These are phyloP conservation scores for Diplodia intermedia DNA, from an alignment of 2,329 filamentous ascomycete species.

Conservation along the genomic window DNA sequence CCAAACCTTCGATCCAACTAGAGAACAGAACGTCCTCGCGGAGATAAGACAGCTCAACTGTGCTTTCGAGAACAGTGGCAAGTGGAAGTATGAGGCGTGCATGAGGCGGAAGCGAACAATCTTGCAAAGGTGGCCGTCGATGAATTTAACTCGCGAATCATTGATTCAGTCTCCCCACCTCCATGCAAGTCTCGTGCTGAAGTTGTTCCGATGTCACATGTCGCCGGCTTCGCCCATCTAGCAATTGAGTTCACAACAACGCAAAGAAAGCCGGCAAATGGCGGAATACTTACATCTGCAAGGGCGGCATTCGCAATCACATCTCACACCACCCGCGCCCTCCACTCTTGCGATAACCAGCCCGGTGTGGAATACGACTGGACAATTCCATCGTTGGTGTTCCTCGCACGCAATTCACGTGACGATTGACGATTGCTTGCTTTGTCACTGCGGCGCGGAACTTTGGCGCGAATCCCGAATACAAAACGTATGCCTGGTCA, in stretches of 20 bases:
- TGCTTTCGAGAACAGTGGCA: neutral
- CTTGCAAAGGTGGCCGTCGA: neutral
- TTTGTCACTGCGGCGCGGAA: constrained; percentile 34
- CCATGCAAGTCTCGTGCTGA: neutral
- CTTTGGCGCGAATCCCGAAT: constrained; percentile 1
- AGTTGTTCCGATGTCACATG: neutral
- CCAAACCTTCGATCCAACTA: too few relatives aligned
- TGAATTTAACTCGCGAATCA: neutral
- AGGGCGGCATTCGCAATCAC: neutral
- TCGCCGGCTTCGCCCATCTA: neutral
- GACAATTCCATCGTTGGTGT: neutral
- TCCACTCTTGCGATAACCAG: constrained; percentile 20
- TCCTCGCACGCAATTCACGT: constrained; percentile 35
- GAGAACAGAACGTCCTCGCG: too few relatives aligned
- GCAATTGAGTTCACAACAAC: neutral
- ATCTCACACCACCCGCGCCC: constrained; percentile 8
- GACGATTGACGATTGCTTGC: constrained; percentile 34
- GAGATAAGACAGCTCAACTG: too few relatives aligned
- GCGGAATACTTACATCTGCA: constrained; percentile 3
- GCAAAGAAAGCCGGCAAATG: neutral
- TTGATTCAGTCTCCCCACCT: neutral
- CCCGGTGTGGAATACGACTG: neutral
- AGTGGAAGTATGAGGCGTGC: neutral
- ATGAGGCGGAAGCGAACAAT: neutral
- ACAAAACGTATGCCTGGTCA: neutral